phyloP scores from a whole-genome alignment of 352 stramenopile species.

The Phytophthora agathidicida region DNA sequence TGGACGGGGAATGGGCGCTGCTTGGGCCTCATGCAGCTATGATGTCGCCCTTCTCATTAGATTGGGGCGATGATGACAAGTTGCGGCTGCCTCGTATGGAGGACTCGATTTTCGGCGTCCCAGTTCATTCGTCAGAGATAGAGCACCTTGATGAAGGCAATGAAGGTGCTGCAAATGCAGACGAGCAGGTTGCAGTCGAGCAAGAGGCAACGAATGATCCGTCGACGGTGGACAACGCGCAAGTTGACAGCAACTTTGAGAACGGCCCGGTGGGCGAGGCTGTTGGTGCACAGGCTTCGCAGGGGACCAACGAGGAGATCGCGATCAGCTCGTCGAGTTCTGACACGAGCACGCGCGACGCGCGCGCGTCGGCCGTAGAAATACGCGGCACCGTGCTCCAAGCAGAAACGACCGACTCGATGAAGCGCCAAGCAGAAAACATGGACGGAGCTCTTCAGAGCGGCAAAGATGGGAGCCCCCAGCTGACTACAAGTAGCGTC shows the following conservation, averaged over 20 bases:
- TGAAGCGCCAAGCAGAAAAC: conserved; percentile 24
- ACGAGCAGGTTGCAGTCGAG: conserved; percentile 4
- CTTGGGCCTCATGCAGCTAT: conserved; percentile 11
- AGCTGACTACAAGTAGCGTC: conserved; percentile 27
- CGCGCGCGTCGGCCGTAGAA: conserved; percentile 29
- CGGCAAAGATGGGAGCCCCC: conserved; percentile 18
- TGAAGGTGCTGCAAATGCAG: neutral
- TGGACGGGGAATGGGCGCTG: conserved; percentile 43
- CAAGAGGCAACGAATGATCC: conserved; percentile 2
- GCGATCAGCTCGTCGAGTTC: conserved; percentile 10
- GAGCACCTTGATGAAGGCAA: conserved; percentile 4
- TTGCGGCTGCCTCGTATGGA: conserved; percentile 52
- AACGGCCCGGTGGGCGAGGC: neutral
- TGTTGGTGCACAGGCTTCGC: conserved; percentile 12
- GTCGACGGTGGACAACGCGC: conserved; percentile 5
- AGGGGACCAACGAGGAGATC: conserved; percentile 3
- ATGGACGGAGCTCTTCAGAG: conserved; percentile 10
- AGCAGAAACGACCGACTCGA: conserved; percentile 26
- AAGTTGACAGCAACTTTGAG: neutral
- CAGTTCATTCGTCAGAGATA: conserved; percentile 24
- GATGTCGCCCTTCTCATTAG: conserved; percentile 15
- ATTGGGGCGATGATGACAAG: conserved; percentile 31
- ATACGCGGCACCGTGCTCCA: conserved; percentile 23
- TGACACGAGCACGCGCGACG: conserved; percentile 16
- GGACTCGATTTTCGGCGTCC: conserved; percentile 47